Conservation (phyloP, 306 rosid genomes). For the Casuarina equisetifolia region DNA sequence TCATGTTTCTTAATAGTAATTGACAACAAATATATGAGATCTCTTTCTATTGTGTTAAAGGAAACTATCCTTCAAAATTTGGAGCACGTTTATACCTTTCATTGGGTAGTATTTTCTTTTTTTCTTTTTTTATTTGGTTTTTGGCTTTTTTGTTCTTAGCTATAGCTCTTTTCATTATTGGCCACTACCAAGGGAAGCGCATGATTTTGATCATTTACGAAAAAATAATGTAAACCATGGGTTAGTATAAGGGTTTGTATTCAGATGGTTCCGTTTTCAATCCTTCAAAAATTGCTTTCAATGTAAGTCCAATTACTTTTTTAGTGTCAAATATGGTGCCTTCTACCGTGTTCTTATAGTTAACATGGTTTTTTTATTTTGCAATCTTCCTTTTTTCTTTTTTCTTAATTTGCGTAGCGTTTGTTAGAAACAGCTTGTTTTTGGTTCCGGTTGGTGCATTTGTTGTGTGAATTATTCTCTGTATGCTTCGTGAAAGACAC, state of each 20-base stretch:
- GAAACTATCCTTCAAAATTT: too few relatives aligned
- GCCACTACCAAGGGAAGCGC: neutral
- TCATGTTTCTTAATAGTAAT: too few relatives aligned
- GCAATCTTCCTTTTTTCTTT: neutral
- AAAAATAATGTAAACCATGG: constrained; percentile 38
- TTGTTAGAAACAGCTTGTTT: neutral
- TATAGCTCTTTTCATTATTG: neutral
- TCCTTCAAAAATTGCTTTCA: neutral
- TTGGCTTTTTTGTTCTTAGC: neutral
- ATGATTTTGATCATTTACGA: constrained; percentile 34
- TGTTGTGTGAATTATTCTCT: neutral
- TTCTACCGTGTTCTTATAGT: neutral
- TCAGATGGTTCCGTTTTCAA: neutral
- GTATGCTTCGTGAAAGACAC: neutral
- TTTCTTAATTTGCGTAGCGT: too few relatives aligned
- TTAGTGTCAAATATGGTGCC: neutral
- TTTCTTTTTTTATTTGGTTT: neutral
- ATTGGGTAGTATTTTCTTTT: neutral
- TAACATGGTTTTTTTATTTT: neutral
- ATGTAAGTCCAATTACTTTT: neutral
- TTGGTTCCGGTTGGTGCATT: neutral
- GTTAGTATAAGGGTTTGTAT: constrained; percentile 11
- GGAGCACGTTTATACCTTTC: neutral
- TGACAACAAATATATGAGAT: too few relatives aligned
- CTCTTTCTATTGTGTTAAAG: too few relatives aligned